phyloP scores from a whole-genome alignment of 768 basidiomycete species.

The Nevesoporus exiguus region DNA sequence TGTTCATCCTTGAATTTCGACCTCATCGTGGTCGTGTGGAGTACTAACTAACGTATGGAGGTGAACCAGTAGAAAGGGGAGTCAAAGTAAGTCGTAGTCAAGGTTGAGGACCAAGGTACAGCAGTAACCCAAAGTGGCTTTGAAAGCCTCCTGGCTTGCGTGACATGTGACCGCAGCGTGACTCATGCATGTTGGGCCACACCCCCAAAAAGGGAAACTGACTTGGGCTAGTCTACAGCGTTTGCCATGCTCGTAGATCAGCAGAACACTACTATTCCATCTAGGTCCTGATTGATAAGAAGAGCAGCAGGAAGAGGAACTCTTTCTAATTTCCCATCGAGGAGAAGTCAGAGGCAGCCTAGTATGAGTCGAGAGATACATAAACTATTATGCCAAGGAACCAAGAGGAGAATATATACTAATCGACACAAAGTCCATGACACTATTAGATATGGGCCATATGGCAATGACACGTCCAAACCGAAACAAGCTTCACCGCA shows the following conservation, averaged over 20 bases:
- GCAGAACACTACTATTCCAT: conserved; percentile 1
- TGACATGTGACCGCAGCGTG: conserved; percentile 33
- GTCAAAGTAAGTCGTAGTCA: conserved; percentile 21
- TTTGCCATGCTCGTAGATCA: neutral
- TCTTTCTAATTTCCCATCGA: too few species aligned
- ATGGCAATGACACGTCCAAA: too few species aligned
- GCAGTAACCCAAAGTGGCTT: conserved; percentile 24
- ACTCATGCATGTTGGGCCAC: conserved; percentile 21
- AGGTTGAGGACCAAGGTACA: conserved; percentile 23
- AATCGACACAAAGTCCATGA: too few species aligned
- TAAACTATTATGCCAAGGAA: too few species aligned
- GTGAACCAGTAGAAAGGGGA: conserved; percentile 6
- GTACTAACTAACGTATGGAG: conserved; percentile 1
- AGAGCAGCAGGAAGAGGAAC: too few species aligned
- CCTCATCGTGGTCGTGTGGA: conserved; percentile 52
- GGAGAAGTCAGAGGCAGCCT: too few species aligned
- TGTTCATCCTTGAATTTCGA: conserved; percentile 99
- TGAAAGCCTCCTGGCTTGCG: conserved; percentile 31
- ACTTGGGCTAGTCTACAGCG: neutral
- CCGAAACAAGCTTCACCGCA: neutral
- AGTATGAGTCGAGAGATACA: too few species aligned
- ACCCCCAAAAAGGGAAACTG: conserved; percentile 12
- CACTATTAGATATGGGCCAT: too few species aligned
- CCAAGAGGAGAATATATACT: too few species aligned
- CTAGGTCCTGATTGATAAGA: too few species aligned